Base-by-base conservation (phyloP, 768 basidiomycete species). In the Favolaschia claudopus region DNA sequence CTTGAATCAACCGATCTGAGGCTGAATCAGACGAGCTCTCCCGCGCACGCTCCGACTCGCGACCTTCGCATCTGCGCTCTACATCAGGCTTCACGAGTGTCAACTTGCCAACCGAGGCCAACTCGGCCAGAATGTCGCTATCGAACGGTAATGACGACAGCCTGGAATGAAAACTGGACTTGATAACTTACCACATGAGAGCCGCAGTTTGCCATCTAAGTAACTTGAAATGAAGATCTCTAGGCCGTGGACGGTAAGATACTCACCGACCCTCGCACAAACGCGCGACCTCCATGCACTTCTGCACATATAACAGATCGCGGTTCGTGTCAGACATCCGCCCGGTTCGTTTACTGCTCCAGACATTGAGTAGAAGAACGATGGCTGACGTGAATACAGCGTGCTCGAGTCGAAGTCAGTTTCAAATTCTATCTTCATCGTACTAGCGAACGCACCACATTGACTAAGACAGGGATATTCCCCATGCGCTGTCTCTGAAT, bases 281-380 rank as follows among this genome's bases (percentile, higher is more conserved):
- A 40, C 74, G 74, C 25, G 89, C 74, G 4, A 84, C 76, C 19
- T 83, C 73, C 69, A 88, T 76, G 66, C 86, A 89, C 53, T 80
- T 79, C 53, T 84, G 77, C 9, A 91, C 85, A 66, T 89, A 86
- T 43, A 77, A 76, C 69, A 88, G 77, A 46, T 88, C 85, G 48
- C 80, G 74, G 49, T 74, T 73, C n/a, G 79, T 76, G 64, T 87
- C 81, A 1, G 77, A 76, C 2, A 74, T 72, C 28, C 76, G 59
- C 5, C 85, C 82, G 29, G 77, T 77, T 56, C 79, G 76, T 66
- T 78, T 83, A n/a, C 80, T 84, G 58, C 80, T 86, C 89, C 84
- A 91, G 13, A 89, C 84, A 53, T 85, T 86, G 60, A 91, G 75
- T 37, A 91, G 74, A 7, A 91, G 76, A 5, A 91, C 80, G 24